These are phyloP conservation scores for Penicillium atrosanguineum DNA, from an alignment of 495 filamentous ascomycete genomes.

Conservation along the genomic window DNA sequence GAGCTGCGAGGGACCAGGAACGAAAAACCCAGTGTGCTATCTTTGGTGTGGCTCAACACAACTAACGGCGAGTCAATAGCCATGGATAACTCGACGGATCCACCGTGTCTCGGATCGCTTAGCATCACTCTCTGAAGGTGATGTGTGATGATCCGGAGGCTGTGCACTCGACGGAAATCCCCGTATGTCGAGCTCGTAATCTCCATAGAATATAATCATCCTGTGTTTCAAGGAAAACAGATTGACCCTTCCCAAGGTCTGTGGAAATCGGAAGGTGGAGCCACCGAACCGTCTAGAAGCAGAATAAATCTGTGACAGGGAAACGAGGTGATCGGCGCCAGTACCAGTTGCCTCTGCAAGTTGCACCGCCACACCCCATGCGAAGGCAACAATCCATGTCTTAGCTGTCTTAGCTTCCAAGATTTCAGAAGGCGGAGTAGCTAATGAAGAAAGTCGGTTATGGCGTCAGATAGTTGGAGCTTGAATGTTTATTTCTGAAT, in stretches of 20 bases:
- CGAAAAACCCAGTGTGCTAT: neutral
- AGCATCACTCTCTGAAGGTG: conserved; percentile 4
- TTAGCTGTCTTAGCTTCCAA: neutral
- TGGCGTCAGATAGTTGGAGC: neutral
- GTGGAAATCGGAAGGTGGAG: neutral
- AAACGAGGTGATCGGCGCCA: conserved; percentile 5
- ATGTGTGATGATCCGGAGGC: neutral
- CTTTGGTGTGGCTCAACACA: conserved; percentile 4
- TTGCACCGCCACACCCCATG: neutral
- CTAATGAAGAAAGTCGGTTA: neutral
- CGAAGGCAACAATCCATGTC: neutral
- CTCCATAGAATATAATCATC: neutral
- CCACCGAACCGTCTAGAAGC: neutral
- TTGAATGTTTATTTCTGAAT: neutral
- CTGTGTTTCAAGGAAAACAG: neutral
- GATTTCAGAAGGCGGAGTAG: neutral
- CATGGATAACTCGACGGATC: conserved; percentile 1
- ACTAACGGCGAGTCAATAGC: neutral
- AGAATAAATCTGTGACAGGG: conserved; percentile 10
- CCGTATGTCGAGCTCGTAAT: neutral
- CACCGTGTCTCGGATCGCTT: conserved; percentile 15
- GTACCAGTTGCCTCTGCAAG: neutral
- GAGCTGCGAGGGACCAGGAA: neutral
- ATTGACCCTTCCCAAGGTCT: neutral
- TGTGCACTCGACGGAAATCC: neutral